Percentiles rank a stretch among this genome's conserved stretches.
These are phyloP conservation scores for Ganoderma multipileum DNA, from an alignment of 1,284 basidiomycete genomes.

Conservation along the genomic window DNA sequence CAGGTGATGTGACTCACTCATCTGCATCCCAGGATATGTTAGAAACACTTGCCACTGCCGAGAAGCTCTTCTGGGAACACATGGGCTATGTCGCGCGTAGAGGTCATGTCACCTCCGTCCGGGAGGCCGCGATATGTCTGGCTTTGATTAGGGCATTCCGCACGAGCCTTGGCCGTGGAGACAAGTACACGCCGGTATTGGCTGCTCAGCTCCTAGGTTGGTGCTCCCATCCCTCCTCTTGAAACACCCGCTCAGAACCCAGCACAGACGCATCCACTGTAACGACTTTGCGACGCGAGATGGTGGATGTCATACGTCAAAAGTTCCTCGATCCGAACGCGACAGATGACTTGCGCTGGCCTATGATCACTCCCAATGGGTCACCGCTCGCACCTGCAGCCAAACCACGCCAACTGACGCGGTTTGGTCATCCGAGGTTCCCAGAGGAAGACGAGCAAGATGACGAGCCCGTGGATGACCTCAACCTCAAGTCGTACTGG, in stretches of 20 bases:
- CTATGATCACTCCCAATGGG: constrained; percentile 53
- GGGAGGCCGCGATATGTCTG: constrained; percentile 76
- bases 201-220: constrained; percentile 74
- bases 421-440: constrained; percentile 25
- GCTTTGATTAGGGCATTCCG: constrained; percentile 79
- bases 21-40: constrained; percentile 68
- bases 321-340: constrained; percentile 58
- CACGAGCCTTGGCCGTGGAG: constrained; percentile 75
- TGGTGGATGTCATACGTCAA: constrained; percentile 71
- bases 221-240: constrained; percentile 27
- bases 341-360: constrained; percentile 76
- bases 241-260: background rate
- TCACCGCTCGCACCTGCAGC: constrained; percentile 42
- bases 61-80: constrained; percentile 73
- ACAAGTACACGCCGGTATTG: constrained; percentile 54
- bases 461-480: constrained; percentile 43
- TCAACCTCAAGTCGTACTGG: constrained; percentile 65
- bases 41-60: constrained; percentile 66
- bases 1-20: constrained; percentile 51
- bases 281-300: constrained; percentile 82
- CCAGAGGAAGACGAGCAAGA: constrained; percentile 46
- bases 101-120: constrained; percentile 72
- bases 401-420: constrained; percentile 21
- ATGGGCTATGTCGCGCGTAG: constrained; percentile 62
- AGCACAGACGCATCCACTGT: constrained; percentile 68